Conservation (phyloP, 139 green algal genomes). For the Volvox africanus region DNA sequence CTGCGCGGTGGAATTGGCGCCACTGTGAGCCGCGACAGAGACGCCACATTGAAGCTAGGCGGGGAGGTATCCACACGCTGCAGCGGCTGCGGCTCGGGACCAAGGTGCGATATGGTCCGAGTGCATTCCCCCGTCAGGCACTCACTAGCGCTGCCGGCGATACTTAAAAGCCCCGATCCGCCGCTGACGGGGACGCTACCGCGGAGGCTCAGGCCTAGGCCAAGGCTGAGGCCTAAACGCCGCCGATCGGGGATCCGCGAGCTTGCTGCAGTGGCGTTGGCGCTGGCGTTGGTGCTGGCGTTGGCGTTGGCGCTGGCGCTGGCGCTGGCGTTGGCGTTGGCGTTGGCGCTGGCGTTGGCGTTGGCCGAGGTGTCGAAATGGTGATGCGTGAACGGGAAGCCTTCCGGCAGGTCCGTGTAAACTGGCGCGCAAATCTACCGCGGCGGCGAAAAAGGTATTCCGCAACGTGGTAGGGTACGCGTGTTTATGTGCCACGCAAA, state of each 20-base stretch:
- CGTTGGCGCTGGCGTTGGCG: not conserved
- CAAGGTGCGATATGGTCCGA: not conserved
- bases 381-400: constrained; percentile 32
- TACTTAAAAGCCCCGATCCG: not conserved
- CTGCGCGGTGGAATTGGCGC: not conserved
- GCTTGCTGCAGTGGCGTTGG: not conserved
- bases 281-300: not conserved
- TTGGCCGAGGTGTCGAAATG: not conserved
- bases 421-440: not conserved
- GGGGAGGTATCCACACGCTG: not conserved
- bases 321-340: not conserved
- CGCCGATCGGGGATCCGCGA: not conserved
- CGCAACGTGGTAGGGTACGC: too few relatives aligned
- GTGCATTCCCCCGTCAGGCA: not conserved
- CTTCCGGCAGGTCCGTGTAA: constrained; percentile 39
- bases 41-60: not conserved
- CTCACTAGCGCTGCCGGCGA: not conserved
- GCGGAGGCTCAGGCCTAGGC: not conserved
- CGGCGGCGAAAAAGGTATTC: not conserved
- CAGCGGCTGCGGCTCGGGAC: not conserved
- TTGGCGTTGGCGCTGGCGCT: not conserved
- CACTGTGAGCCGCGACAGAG: not conserved
- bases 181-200: not conserved
- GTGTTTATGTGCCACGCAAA: too few relatives aligned
- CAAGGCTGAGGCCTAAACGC: not conserved